Base-by-base conservation (phyloP, 176 grass and related monocot species). In the Elaeis guineensis region DNA sequence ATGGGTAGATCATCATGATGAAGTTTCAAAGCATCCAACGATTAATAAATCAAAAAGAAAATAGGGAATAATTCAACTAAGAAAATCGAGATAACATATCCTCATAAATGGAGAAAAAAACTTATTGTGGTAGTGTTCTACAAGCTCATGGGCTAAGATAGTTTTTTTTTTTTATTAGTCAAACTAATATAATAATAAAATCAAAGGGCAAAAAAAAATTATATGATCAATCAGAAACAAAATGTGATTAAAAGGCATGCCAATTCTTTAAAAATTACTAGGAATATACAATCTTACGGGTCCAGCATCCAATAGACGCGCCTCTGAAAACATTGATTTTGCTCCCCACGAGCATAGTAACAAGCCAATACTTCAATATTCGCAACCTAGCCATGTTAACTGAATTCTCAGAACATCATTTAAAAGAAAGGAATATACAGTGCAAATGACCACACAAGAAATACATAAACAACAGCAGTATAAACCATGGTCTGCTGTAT, bases 241-340 rank as follows among this genome's bases (percentile, higher is more conserved):
- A 19, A 48, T 63, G 9, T 21, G 30, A 61, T 39, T 11, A 63
- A 6, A 6, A 48, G 20, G 18, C 9, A 15, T 63, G 12, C n/a
- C 0, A 63, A 63, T 19, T 56, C 17, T 50, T 29, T 28, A 21
- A 30, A 50, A 62, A 48, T n/a, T 22, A 54, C 44, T 61, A 54
- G 19, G n/a, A 63, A 62, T 56, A 29, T 11, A 61, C 21, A 29
- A 64, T 60, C 81, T 98, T 79, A 98, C 94, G 76, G 88, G 67
- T 93, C 85, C 65, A 98, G 88, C 85, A 93, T 93, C 94, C 94
- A 98, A 67, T 83, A 98, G 79, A 70, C 74, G 8, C 94, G 65
- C 85, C 88, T 90, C 17, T 70, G 85, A 76, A 98, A 78, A 64
- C 49, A 48, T 67, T 73, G 65, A 71, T 89, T 81, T 71, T 81